Percentiles rank a stretch among this genome's conserved stretches.
Conservation (phyloP, 2,329 filamentous ascomycete species). For the Aspergillus pseudoviridinutans region DNA sequence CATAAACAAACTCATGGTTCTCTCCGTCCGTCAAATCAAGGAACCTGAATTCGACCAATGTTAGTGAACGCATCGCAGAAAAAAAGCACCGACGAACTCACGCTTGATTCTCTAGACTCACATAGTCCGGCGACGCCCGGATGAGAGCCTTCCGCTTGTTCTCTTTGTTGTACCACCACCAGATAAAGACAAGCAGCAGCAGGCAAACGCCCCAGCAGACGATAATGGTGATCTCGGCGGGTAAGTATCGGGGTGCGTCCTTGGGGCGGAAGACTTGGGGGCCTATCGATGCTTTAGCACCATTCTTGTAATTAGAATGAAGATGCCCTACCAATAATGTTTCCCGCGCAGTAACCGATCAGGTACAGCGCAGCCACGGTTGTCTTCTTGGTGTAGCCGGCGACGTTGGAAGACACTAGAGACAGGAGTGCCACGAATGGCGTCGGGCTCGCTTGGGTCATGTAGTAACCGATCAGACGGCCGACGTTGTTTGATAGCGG, state of each 20-base stretch:
- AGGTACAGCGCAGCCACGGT: slow-evolving; percentile 48
- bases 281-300: slow-evolving; percentile 24
- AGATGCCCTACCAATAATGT: slow-evolving; percentile 50
- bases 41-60: slow-evolving; percentile 32
- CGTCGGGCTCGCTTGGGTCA: slow-evolving; percentile 58
- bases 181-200: slow-evolving; percentile 57
- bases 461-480: slow-evolving; percentile 61
- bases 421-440: slow-evolving; percentile 62
- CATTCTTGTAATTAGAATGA: neutral
- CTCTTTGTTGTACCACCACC: slow-evolving; percentile 56
- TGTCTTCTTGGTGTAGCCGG: slow-evolving; percentile 53
- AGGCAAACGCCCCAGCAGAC: slow-evolving; percentile 55
- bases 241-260: slow-evolving; percentile 58
- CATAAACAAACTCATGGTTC: slow-evolving; percentile 62
- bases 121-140: slow-evolving; percentile 53
- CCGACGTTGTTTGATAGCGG: slow-evolving; percentile 56
- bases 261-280: slow-evolving; percentile 55
- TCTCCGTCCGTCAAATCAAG: slow-evolving; percentile 64
- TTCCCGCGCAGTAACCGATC: slow-evolving; percentile 49
- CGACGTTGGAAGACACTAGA: slow-evolving; percentile 59
- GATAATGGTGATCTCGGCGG: slow-evolving; percentile 61
- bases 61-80: neutral
- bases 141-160: slow-evolving; percentile 57
- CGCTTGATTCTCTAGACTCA: slow-evolving; percentile 63
- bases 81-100: slow-evolving; percentile 33